A percentile compares a stretch with the other conserved stretches of the same genome.
Evolutionary conservation across 2,329 filamentous ascomycete genomes (phyloP).

Genomic region (Gremmenia infestans): DNA sequence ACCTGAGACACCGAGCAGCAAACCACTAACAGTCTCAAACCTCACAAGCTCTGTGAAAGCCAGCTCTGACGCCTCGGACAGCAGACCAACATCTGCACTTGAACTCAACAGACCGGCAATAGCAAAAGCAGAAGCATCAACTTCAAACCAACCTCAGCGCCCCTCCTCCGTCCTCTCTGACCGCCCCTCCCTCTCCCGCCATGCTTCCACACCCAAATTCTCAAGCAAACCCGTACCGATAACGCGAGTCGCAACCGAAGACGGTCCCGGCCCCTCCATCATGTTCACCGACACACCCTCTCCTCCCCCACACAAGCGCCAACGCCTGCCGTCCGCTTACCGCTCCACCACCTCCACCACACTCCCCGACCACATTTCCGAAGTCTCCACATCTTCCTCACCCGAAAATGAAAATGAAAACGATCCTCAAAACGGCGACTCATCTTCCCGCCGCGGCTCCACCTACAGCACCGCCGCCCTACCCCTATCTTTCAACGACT

Average conservation of each 20-base stretch:
- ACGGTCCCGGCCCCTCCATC: slow-evolving; percentile 63
- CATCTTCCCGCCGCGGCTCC: slow-evolving; percentile 32
- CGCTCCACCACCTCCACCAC: slow-evolving; percentile 1
- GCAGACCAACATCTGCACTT: slow-evolving; percentile 13
- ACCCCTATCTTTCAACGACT: slow-evolving; percentile 77
- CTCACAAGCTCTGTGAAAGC: slow-evolving; percentile 14
- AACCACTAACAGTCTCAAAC: slow-evolving; percentile 14
- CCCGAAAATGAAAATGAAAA: neutral
- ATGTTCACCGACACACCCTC: slow-evolving; percentile 59
- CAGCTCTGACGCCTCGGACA: slow-evolving; percentile 1
- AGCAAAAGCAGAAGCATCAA: neutral
- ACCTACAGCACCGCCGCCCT: slow-evolving; percentile 56
- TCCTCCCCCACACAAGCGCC: slow-evolving; percentile 16
- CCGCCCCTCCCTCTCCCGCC: slow-evolving; percentile 46
- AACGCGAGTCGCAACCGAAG: slow-evolving; percentile 60
- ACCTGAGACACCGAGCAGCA: slow-evolving; percentile 7
- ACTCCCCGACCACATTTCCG: slow-evolving; percentile 15
- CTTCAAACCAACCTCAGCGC: slow-evolving; percentile 3
- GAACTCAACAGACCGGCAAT: slow-evolving; percentile 2
- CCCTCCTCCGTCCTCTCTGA: slow-evolving; percentile 29
- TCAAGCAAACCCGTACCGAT: slow-evolving; percentile 69
- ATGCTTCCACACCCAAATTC: slow-evolving; percentile 58
- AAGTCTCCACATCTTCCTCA: slow-evolving; percentile 2
- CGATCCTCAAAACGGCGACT: neutral
- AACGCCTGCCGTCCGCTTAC: slow-evolving; percentile 28